Evolutionary conservation across 2,329 filamentous ascomycete genomes (phyloP), one percentile per base, ranked within the genome.

Genomic region (Cytospora piceae): DNA sequence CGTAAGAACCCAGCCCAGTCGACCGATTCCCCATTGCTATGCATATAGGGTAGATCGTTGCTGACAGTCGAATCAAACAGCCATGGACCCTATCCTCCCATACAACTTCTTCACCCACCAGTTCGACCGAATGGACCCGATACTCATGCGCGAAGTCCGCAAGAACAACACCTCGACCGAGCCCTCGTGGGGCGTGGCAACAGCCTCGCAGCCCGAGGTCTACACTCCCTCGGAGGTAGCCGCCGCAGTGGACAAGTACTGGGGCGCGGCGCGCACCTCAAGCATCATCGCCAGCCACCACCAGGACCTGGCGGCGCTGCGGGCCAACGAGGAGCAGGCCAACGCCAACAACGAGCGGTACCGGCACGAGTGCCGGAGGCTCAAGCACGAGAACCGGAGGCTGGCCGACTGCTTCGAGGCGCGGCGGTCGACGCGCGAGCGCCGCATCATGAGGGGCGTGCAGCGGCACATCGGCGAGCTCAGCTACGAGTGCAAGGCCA

Each of bases 111-210:
- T 75, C 55, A 68, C 71, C n/a, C 55, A 58, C 2, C 64, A 72
- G 24, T 77, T 74, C 53, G 68, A 68, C 17, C 73, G 72, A 56
- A 79, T 78, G 77, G 71, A 71, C 15, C 76, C 76, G 1, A 56
- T 68, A 6, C 69, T 69, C 1, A 73, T 68, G 17, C 66, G 69
- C 34, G 66, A 69, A 20, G 61, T 75, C 11, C 72, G 70, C 24
- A 60, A 67, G 14, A 62, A 66, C 17, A 14, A 69, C 9, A 72
- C 71, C 27, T 70, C 70, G 7, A 22, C 27, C 22, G 59, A 64
- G 24, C 66, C 64, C 3, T 64, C 60, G 11, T 69, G 68, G 52
- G 67, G 65, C 9, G 59, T 53, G 6, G 12, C 32, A 5, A 31
- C 46, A 9, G 29, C 46, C 4, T 42, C 56, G 24, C 49, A 60